Base-by-base conservation (phyloP, 176 grass and related monocot species). In the Melocanna baccifera region DNA sequence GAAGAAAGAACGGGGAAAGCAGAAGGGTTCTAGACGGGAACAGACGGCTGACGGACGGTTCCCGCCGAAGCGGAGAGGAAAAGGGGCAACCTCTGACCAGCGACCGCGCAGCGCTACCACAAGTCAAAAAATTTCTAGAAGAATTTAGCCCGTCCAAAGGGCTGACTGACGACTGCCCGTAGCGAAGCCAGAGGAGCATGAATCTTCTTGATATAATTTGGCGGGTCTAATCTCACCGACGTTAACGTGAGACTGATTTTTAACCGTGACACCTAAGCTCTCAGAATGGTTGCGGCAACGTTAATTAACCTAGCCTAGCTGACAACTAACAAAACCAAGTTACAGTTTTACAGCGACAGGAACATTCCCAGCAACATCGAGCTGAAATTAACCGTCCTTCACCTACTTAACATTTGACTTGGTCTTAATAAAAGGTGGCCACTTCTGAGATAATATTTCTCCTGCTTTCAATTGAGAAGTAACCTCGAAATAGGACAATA, bases 91-190 rank as follows among this genome's bases (percentile, higher is more conserved):
- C 18, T 2, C 9, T 32, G 12, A 72, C 51, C 71, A 16, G 18
- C 64, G 55, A 61, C 88, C 83, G 25, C 37, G 64, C 9, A 43
- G 28, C 43, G 16, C 4, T 70, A 67, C 51, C 34, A 14, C 41
- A 12, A 62, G 13, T 81, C 73, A 80, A 76, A 69, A 26, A 69
- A 26, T 59, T 52, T 71, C 71, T 63, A 53, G 71, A 81, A 69
- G 77, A 19, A 29, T 53, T 76, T 70, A 71, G 46, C 42, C 52
- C 87, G 77, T 73, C 19, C 69, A 12, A 14, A 13, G 22, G 40
- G 42, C 8, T 12, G 56, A 16, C 72, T 10, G 36, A 47, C 45
- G 80, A 82, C 51, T 30, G 50, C n/a, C 23, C 59, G 59, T 62
- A 64, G 50, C 48, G 26, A 20, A 3, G 19, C 53, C 20, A 0